Conservation (phyloP, 1,284 basidiomycete genomes). For the Boletus calvinii region DNA sequence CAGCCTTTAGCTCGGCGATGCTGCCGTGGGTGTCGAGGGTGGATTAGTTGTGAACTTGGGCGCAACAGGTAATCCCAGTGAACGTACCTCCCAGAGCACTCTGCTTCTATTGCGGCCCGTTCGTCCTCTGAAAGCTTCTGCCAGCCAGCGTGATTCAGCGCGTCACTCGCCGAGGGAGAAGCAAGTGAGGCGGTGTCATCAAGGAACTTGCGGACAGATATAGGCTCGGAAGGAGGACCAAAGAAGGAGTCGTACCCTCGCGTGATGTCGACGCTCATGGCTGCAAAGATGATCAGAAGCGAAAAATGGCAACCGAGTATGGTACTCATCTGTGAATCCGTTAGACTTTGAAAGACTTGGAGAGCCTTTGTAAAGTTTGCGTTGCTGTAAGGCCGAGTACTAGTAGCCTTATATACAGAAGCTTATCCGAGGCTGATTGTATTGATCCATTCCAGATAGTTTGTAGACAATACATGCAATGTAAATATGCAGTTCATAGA, state of each 20-base stretch:
- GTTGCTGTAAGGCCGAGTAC: not conserved
- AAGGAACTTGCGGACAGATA: constrained; percentile 46
- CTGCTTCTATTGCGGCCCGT: constrained; percentile 33
- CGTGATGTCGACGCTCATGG: constrained; percentile 27
- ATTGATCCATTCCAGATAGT: constrained; percentile 30
- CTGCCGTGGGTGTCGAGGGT: constrained; percentile 34
- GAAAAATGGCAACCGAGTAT: not conserved
- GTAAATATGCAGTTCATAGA: constrained; percentile 25
- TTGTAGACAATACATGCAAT: constrained; percentile 28
- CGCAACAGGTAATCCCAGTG: not conserved
- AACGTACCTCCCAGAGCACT: constrained; percentile 42
- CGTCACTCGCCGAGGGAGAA: constrained; percentile 11
- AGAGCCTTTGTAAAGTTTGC: not conserved
- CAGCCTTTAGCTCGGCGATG: constrained; percentile 50
- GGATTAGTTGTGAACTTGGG: not conserved
- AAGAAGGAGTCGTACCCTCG: constrained; percentile 39
- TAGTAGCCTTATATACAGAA: too few relatives aligned
- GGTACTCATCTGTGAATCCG: not conserved
- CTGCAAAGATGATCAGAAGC: not conserved
- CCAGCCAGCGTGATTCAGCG: constrained; percentile 25
- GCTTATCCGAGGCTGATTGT: not conserved
- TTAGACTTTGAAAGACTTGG: not conserved
- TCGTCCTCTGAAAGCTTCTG: constrained; percentile 28
- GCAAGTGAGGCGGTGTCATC: constrained; percentile 25
- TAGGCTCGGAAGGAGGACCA: constrained; percentile 54